phyloP scores from a whole-genome alignment of 2,329 filamentous ascomycete genomes.

The Cadophora sp. region DNA sequence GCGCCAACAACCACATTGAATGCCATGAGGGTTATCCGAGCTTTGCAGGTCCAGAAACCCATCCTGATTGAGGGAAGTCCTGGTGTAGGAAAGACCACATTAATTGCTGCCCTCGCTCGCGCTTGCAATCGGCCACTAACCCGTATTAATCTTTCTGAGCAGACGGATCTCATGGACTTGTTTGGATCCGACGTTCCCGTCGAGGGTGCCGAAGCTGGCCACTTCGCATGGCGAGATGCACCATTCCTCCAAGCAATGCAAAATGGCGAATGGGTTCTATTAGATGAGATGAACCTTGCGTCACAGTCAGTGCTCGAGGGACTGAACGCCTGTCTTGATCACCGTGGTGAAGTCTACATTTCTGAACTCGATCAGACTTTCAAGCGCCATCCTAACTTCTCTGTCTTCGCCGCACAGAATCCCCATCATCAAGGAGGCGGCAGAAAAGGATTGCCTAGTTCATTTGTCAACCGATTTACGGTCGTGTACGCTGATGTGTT shows the following conservation, averaged over 20 bases:
- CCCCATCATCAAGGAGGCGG: constrained; percentile 97
- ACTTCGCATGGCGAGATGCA: constrained; percentile 94
- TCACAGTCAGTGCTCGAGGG: constrained; percentile 97
- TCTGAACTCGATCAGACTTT: constrained; percentile 96
- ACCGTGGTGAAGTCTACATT: constrained; percentile 93
- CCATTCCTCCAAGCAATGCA: constrained; percentile 98
- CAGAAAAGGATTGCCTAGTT: constrained; percentile 90
- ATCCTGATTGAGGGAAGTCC: constrained; percentile 95
- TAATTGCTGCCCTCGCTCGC: constrained; percentile 83
- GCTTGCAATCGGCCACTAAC: constrained; percentile 84
- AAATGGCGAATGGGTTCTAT: constrained; percentile 91
- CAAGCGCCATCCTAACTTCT: constrained; percentile 85
- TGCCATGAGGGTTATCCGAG: constrained; percentile 87
- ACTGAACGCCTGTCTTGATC: constrained; percentile 94
- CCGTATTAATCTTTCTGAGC: constrained; percentile 95
- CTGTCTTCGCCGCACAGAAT: constrained; percentile 97
- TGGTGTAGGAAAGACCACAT: constrained; percentile 96
- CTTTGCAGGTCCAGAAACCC: constrained; percentile 86
- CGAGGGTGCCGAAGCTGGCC: constrained; percentile 88
- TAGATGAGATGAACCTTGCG: constrained; percentile 98
- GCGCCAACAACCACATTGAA: constrained; percentile 91
- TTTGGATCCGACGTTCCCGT: constrained; percentile 97
- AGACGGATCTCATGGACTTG: constrained; percentile 96
- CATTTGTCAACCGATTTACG: constrained; percentile 97
- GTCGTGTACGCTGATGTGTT: constrained; percentile 97